A percentile compares a stretch with the other conserved stretches of the same genome.
Conservation (phyloP, 2,329 filamentous ascomycete genomes). For the Nannizziopsis arthrosporioides region DNA sequence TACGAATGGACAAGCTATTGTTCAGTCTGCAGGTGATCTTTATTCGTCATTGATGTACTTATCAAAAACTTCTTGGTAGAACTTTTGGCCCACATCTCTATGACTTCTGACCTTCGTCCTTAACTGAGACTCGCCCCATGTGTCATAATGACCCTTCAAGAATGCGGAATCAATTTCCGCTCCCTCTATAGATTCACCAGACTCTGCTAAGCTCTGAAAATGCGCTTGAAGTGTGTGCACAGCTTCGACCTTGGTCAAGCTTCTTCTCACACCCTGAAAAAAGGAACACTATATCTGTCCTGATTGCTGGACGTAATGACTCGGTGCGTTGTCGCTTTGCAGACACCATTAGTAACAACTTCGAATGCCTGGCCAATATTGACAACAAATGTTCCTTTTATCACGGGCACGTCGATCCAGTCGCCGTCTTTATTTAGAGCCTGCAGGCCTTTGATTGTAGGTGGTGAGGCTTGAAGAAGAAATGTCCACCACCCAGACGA, state of each 20-base stretch:
- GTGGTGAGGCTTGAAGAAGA: conserved; percentile 47
- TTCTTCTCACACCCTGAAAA: conserved; percentile 42
- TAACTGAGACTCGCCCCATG: conserved; percentile 45
- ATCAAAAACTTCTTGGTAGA: conserved; percentile 40
- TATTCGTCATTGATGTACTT: conserved; percentile 36
- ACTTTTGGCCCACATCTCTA: conserved; percentile 37
- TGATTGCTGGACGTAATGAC: conserved; percentile 36
- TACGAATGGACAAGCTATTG: too few relatives aligned
- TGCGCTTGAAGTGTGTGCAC: conserved; percentile 30
- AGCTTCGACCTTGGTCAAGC: conserved; percentile 37
- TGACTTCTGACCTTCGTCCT: conserved; percentile 45
- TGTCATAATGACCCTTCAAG: conserved; percentile 40
- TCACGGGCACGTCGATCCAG: conserved; percentile 33
- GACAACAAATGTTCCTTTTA: conserved; percentile 33
- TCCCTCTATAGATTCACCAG: conserved; percentile 29
- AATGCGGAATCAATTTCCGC: conserved; percentile 40
- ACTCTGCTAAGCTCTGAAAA: conserved; percentile 22
- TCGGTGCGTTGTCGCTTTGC: conserved; percentile 34
- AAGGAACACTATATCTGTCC: conserved; percentile 33
- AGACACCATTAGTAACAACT: conserved; percentile 35
- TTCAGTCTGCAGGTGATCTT: neutral
- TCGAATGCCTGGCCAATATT: conserved; percentile 36
- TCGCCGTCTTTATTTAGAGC: conserved; percentile 32
- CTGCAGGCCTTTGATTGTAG: conserved; percentile 36
- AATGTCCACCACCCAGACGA: conserved; percentile 56